These are phyloP conservation scores for Rhodosporidiobolus odoratus DNA, from an alignment of 768 basidiomycete genomes.

Conservation along the genomic window DNA sequence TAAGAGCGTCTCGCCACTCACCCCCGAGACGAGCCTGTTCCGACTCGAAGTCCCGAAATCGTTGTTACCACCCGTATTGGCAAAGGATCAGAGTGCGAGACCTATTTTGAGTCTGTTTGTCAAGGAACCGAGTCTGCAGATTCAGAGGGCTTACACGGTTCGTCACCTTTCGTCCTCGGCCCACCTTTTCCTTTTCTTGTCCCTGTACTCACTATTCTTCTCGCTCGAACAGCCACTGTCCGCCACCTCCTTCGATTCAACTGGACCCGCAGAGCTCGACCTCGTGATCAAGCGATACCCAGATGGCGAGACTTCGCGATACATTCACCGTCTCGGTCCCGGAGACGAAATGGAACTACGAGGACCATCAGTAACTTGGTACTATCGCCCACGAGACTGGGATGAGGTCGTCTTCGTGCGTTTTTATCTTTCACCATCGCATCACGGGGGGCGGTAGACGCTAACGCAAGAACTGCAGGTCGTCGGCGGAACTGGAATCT, in stretches of 20 bases:
- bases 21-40: slow-evolving; percentile 34
- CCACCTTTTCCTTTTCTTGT: neutral
- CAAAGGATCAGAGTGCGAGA: slow-evolving; percentile 1
- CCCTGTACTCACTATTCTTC: neutral
- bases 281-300: slow-evolving; percentile 41
- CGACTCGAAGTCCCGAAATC: slow-evolving; percentile 26
- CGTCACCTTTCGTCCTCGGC: neutral
- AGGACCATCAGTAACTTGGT: slow-evolving; percentile 40
- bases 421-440: neutral
- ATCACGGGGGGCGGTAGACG: neutral
- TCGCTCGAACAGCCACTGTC: slow-evolving; percentile 23
- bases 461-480: slow-evolving; percentile 20
- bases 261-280: slow-evolving; percentile 27
- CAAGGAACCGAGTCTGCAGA: slow-evolving; percentile 41
- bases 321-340: slow-evolving; percentile 28
- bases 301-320: slow-evolving; percentile 39
- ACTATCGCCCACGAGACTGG: slow-evolving; percentile 17
- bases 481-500: slow-evolving; percentile 42
- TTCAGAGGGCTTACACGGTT: slow-evolving; percentile 42
- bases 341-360: slow-evolving; percentile 36
- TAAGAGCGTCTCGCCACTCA: slow-evolving; percentile 23
- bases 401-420: slow-evolving; percentile 41
- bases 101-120: slow-evolving; percentile 39
- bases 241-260: slow-evolving; percentile 22
- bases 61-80: slow-evolving; percentile 14